Conservation (phyloP, 2,329 filamentous ascomycete species). For the Xylariaceae sp. region DNA sequence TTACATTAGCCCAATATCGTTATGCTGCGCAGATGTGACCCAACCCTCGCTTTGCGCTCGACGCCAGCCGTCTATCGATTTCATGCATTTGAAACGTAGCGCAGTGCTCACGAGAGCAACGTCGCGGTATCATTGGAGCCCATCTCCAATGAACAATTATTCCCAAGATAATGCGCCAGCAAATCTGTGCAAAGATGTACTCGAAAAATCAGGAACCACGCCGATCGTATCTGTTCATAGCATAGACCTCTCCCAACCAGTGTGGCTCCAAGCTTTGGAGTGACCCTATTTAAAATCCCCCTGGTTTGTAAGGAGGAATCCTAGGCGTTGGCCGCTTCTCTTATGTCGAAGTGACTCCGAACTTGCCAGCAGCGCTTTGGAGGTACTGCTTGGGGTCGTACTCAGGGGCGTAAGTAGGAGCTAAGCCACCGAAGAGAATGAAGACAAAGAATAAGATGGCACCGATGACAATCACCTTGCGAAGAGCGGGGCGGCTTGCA, state of each 20-base stretch:
- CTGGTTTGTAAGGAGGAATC: constrained; percentile 2
- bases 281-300: constrained; percentile 8
- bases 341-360: constrained; percentile 32
- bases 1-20: constrained; percentile 11
- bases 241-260: constrained; percentile 9
- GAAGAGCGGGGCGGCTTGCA: constrained; percentile 67
- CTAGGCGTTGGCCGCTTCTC: constrained; percentile 2
- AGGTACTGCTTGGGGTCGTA: constrained; percentile 49
- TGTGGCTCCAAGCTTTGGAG: constrained; percentile 4
- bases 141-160: constrained; percentile 1
- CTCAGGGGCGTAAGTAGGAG: constrained; percentile 54
- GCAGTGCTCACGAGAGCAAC: constrained; percentile 7
- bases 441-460: constrained; percentile 61
- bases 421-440: constrained; percentile 64
- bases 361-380: constrained; percentile 44
- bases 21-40: constrained; percentile 3
- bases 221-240: constrained; percentile 14
- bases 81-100: constrained; percentile 14
- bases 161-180: constrained; percentile 9
- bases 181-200: constrained; percentile 21
- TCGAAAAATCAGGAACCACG: constrained; percentile 14
- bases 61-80: constrained; percentile 15
- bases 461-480: constrained; percentile 71
- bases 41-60: constrained; percentile 15
- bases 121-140: constrained; percentile 8